Evolutionary conservation across 2,329 filamentous ascomycete species (phyloP), one percentile per base, ranked within the genome.

Genomic region (Rachicladosporium sp.): DNA sequence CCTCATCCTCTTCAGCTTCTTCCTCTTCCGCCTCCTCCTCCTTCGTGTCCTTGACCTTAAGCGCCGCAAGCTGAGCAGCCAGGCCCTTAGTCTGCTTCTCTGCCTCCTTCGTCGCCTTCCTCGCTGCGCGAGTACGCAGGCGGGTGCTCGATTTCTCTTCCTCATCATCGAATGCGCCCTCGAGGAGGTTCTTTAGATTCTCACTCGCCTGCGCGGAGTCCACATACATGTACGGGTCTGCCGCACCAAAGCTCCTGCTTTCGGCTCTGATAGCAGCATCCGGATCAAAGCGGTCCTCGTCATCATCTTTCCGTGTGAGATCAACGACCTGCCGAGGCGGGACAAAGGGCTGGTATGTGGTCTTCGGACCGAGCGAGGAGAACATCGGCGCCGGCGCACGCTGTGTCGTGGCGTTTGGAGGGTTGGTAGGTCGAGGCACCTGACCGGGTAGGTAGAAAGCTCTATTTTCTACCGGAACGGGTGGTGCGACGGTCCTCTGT

Each of bases 161-260:
- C 0, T 82, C 79, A 10, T 84, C 81, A 38, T 88, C 82, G 61
- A 89, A 77, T 7, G 81, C 81, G 6, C 82, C 84, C 56, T 89
- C 84, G 1, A 91, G 68, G n/a, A 91, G 60, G 6, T 80, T 82
- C 57, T 91, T 91, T 47, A 91, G 70, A 49, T 89, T 83, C 35
- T 79, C 78, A 37, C 74, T 76, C 8, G 84, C 82, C 56, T 84
- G 80, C 42, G 68, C 67, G 0, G 80, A 75, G 48, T 88, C 82
- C 4, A 81, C 76, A 49, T 82, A 86, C 40, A 66, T 66, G 49
- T 68, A 66, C 8, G 70, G 66, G 48, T 78, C 74, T 10, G 66
- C 61, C 1, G 69, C 63, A 4, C 71, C 71, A 49, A 76, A 76
- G 4, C 58, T 56, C 12, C 65, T 57, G 5, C 62, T 60, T 21